Base-by-base conservation (phyloP, 192 early-diverging fungal species). In the Podila epicladia region DNA sequence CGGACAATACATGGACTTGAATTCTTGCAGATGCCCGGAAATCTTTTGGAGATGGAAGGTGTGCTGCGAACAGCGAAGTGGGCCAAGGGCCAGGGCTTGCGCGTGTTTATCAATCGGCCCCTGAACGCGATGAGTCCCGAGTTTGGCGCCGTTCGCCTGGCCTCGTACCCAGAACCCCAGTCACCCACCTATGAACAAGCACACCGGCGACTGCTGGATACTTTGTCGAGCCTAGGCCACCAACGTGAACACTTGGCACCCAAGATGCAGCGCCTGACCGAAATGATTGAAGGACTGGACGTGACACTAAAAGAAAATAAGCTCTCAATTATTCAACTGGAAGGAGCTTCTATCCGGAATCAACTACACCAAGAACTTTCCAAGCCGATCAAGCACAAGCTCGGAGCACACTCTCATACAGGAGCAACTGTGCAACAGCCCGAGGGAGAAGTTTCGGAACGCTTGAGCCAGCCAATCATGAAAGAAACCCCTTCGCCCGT, bases 61-160 rank as follows among this genome's bases (percentile, higher is more conserved):
- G 38, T 84, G n/a, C 17, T 59, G 9, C 72, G 73, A 2, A 82
- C 83, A 2, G 78, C 83, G 3, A 84, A 73, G 37, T 84, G 83
- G 83, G 83, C 83, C 32, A 84, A 84, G 24, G 19, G 50, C 13
- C 73, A 84, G 17, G 79, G 70, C 15, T 67, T 84, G 17, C 26
- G 66, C 37, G 83, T 84, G 0, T 82, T 84, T 51, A n/a, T 84
- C 19, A 84, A 84, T 57, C 55, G 83, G 24, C 83, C 83, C 15
- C 37, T 84, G 50, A 84, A 84, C 62, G 83, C 83, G 20, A 72
- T 84, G 58, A 75, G 64, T 9, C 22, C 58, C n/a, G 57, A 69
- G 41, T 22, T 62, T 28, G 65, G 75, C 9, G 69, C 73, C 1
- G 74, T 77, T 7, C 79, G 80, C 3, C 58, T 85, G 13, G 83